Evolutionary conservation across 1,284 basidiomycete species (phyloP).

Genomic region (Cyathus olla): DNA sequence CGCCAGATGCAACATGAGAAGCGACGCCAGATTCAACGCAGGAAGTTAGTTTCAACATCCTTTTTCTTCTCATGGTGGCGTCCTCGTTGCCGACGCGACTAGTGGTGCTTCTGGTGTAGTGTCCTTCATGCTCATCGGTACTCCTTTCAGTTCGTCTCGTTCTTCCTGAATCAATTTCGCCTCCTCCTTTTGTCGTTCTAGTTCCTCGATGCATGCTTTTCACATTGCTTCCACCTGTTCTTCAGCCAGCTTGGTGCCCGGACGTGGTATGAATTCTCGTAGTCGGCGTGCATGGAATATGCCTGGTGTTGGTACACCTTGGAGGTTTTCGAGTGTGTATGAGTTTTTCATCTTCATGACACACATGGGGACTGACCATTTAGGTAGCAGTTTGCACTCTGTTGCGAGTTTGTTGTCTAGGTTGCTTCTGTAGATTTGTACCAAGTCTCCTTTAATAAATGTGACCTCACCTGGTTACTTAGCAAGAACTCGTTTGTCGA

Average conservation of each 20-base stretch:
- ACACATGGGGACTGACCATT: conserved; percentile 30
- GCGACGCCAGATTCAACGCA: too few relatives aligned
- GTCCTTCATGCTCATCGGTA: too few relatives aligned
- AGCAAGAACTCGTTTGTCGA: conserved; percentile 23
- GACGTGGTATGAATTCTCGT: conserved; percentile 14
- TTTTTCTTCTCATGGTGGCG: too few relatives aligned
- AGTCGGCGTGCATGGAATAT: conserved; percentile 25
- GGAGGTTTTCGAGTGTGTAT: conserved; percentile 25
- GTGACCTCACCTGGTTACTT: conserved; percentile 13
- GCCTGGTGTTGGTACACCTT: conserved; percentile 12
- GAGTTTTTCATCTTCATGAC: conserved; percentile 23
- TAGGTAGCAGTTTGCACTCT: conserved; percentile 27
- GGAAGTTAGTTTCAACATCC: too few relatives aligned
- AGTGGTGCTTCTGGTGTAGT: too few relatives aligned
- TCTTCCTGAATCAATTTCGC: too few relatives aligned
- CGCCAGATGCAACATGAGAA: too few relatives aligned
- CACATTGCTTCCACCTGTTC: too few relatives aligned
- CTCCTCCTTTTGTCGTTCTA: too few relatives aligned
- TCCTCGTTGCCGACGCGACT: too few relatives aligned
- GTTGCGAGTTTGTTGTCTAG: conserved; percentile 23
- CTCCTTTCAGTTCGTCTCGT: too few relatives aligned
- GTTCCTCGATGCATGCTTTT: too few relatives aligned
- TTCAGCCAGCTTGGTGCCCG: conserved; percentile 12
- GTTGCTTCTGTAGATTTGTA: conserved; percentile 18
- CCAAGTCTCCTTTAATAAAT: conserved; percentile 11